Evolutionary conservation across 441 rosid genomes (phyloP).

Genomic region (Daphne laureola): DNA sequence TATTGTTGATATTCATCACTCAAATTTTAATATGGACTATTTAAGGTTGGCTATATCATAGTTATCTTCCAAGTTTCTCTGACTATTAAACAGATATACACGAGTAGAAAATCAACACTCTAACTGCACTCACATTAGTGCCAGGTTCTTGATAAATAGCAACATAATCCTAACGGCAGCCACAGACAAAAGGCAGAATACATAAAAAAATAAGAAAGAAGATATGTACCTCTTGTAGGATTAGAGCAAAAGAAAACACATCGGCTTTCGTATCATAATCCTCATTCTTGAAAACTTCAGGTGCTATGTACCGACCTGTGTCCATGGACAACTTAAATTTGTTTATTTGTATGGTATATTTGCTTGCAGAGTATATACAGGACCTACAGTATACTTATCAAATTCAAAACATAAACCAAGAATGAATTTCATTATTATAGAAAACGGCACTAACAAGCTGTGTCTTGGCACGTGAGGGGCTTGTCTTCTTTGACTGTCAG

Average conservation of each 20-base stretch:
- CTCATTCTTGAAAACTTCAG: slow-evolving; percentile 68
- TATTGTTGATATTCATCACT: no score
- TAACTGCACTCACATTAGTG: no score
- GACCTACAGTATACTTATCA: background rate
- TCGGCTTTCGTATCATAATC: slow-evolving; percentile 93
- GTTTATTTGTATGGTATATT: background rate
- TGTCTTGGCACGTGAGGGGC: slow-evolving; percentile 55
- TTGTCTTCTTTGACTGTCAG: slow-evolving; percentile 76
- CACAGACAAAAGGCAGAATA: no score
- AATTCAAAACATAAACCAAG: slow-evolving; percentile 2
- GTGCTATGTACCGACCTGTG: slow-evolving; percentile 84
- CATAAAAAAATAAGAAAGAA: background rate
- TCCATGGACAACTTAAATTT: slow-evolving; percentile 16
- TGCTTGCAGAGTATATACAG: background rate
- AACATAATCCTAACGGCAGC: no score
- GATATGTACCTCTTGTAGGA: slow-evolving; percentile 72
- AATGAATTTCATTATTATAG: slow-evolving; percentile 1
- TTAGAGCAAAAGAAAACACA: slow-evolving; percentile 90
- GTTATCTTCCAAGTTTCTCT: no score
- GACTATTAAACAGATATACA: no score
- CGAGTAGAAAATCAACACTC: no score
- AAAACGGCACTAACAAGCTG: slow-evolving; percentile 56
- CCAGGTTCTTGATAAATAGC: no score
- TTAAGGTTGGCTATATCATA: no score
- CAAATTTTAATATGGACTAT: no score